Evolutionary conservation across 148 eudicot species (phyloP), one percentile per base, ranked within the genome.

Genomic region (Cornus florida): DNA sequence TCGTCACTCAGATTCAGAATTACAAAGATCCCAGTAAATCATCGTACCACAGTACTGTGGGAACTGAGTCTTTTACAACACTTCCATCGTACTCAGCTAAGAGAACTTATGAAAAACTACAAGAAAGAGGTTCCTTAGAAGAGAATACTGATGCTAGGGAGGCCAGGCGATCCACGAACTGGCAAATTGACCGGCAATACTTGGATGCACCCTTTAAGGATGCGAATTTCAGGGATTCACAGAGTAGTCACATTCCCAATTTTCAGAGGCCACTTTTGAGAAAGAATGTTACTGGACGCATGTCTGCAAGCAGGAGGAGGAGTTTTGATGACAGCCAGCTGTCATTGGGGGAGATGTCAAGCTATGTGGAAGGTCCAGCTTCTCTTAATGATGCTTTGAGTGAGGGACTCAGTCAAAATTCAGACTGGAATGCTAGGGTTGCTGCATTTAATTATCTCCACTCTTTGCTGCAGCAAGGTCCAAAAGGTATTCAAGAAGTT

Each of bases 391-490:
- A 94, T 87, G 98, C 98, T 86, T 82, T 96, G 66, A 89, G 93
- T 79, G 97, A 96, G 87, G 99, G 99, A 74, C 84, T 94, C 38
- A 90, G 88, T 85, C 82, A 94, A 71, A 94, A 84, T 79, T 94
- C 99, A 39, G 97, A 96, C 76, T 96, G 99, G 99, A 91, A 84
- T 79, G 95, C 99, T 9, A 88, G 99, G 80, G 99, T 96, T 84
- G 89, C 98, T 79, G 99, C 98, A 84, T 96, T 94, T 85, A 94
- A 90, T 87, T 94, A 90, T 83, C 87, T 96, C 38, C 92, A 88
- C 69, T 83, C 98, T 71, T 86, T 91, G 76, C 82, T 96, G 74
- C 92, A 91, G 88, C 98, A 90, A 87, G 99, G 98, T 24, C 88
- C 94, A 69, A 87, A 89, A 79, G 98, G 99, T 53, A 84, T 94